Conservation (phyloP, 768 basidiomycete species). For the Naematelia aurantialba region DNA sequence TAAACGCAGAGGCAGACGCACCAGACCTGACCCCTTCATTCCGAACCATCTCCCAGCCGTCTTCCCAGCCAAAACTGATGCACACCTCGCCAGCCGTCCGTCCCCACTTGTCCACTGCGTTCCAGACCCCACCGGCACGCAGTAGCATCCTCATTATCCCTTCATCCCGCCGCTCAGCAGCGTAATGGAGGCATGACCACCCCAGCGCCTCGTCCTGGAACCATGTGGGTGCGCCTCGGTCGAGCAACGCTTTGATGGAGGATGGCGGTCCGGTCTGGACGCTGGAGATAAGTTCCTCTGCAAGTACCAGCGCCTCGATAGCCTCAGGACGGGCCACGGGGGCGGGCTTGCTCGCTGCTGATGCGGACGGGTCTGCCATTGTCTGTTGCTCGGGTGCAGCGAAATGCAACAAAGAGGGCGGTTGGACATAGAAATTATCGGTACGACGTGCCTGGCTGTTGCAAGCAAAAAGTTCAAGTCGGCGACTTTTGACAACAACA, state of each 20-base stretch:
- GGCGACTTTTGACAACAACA: too few relatives aligned
- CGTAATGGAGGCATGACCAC: conserved; percentile 80
- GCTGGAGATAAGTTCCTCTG: conserved; percentile 24
- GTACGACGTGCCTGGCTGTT: too few relatives aligned
- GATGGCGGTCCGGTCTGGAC: conserved; percentile 17
- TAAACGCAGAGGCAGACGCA: conserved; percentile 49
- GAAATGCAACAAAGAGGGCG: neutral
- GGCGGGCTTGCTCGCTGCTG: too few relatives aligned
- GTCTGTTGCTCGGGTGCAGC: neutral
- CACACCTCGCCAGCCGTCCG: conserved; percentile 88
- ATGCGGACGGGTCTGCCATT: conserved; percentile 8
- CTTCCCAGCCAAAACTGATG: conserved; percentile 72
- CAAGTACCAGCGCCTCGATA: too few relatives aligned
- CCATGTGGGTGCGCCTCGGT: conserved; percentile 69
- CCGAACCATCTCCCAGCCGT: conserved; percentile 73
- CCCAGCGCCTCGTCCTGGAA: conserved; percentile 78
- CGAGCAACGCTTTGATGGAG: conserved; percentile 39
- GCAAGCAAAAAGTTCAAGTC: too few relatives aligned
- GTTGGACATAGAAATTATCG: too few relatives aligned
- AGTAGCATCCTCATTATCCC: conserved; percentile 67
- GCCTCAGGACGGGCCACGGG: too few relatives aligned
- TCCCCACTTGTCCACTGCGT: conserved; percentile 76
- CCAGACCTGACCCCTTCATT: conserved; percentile 90
- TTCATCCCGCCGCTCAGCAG: conserved; percentile 60
- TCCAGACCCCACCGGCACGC: conserved; percentile 85